Conservation (phyloP, 495 filamentous ascomycete genomes). For the Aspergillus homomorphus region DNA sequence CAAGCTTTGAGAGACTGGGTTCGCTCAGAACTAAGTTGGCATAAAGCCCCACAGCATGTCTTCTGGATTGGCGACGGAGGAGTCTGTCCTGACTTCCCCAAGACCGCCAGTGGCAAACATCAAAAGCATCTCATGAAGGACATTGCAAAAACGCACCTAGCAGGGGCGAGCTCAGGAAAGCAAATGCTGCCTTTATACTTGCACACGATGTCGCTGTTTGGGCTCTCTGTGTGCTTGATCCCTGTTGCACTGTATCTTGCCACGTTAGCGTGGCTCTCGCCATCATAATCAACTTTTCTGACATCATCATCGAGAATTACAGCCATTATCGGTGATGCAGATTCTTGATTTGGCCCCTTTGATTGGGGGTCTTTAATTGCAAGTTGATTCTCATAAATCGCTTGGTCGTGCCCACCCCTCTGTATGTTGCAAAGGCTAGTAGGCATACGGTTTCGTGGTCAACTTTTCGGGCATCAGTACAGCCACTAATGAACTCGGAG, state of each 20-base stretch:
- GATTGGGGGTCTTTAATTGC: too few species aligned
- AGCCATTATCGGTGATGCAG: too few species aligned
- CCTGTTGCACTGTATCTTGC: not conserved
- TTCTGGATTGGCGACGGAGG: constrained; percentile 1
- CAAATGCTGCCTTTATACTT: not conserved
- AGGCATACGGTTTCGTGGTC: too few species aligned
- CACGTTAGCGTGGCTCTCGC: not conserved
- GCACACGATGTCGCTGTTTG: not conserved
- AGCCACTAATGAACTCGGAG: too few species aligned
- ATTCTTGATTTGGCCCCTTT: too few species aligned
- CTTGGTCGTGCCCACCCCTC: too few species aligned
- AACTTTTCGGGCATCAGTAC: too few species aligned
- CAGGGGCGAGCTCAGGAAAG: not conserved
- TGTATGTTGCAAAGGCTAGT: too few species aligned
- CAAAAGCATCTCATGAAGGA: not conserved
- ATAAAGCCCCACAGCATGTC: not conserved
- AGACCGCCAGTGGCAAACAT: constrained; percentile 4
- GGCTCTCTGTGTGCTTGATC: not conserved
- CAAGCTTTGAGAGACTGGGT: not conserved
- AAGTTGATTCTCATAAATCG: too few species aligned
- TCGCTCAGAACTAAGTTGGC: not conserved
- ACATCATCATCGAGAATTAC: too few species aligned
- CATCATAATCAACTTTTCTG: too few species aligned
- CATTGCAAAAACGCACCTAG: not conserved
- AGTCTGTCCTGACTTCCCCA: not conserved